Conservation (phyloP, 2,329 filamentous ascomycete species). For the Verticillium nubilum region DNA sequence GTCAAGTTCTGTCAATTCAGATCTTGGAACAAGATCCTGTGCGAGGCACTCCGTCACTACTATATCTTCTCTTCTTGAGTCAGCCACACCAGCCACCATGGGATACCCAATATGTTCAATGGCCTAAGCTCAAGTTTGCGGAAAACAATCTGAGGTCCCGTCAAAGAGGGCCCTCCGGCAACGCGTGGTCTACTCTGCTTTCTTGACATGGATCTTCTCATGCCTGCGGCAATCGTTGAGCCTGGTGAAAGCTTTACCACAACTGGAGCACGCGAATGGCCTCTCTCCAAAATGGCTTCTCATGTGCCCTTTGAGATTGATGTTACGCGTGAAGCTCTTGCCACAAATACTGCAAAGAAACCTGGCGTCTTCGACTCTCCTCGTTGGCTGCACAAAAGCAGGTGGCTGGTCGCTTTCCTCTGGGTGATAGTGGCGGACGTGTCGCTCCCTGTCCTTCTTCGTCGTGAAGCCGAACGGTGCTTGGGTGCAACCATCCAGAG, state of each 20-base stretch:
- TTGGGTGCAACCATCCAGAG: slow-evolving; percentile 23
- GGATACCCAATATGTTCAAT: too few relatives aligned
- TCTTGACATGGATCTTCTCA: slow-evolving; percentile 19
- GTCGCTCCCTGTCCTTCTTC: slow-evolving; percentile 30
- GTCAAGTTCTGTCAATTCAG: too few relatives aligned
- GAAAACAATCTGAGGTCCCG: too few relatives aligned
- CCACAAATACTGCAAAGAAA: slow-evolving; percentile 27
- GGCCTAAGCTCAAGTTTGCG: too few relatives aligned
- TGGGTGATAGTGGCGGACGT: slow-evolving; percentile 21
- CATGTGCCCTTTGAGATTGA: slow-evolving; percentile 26
- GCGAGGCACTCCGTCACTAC: too few relatives aligned
- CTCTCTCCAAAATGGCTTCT: slow-evolving; percentile 28
- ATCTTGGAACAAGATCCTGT: too few relatives aligned
- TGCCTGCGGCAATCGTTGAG: slow-evolving; percentile 26
- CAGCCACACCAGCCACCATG: background rate
- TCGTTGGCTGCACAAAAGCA: slow-evolving; percentile 13
- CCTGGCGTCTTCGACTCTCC: slow-evolving; percentile 13
- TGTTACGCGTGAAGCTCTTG: slow-evolving; percentile 30
- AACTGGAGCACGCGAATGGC: slow-evolving; percentile 21
- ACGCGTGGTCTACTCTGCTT: background rate
- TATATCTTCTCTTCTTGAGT: too few relatives aligned
- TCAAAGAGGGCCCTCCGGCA: background rate
- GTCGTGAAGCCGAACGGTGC: slow-evolving; percentile 31
- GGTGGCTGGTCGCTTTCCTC: slow-evolving; percentile 14
- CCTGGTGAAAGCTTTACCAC: slow-evolving; percentile 25